Evolutionary conservation across 768 basidiomycete species (phyloP), one percentile per base, ranked within the genome.

Genomic region (Leucocoprinus leucothites): DNA sequence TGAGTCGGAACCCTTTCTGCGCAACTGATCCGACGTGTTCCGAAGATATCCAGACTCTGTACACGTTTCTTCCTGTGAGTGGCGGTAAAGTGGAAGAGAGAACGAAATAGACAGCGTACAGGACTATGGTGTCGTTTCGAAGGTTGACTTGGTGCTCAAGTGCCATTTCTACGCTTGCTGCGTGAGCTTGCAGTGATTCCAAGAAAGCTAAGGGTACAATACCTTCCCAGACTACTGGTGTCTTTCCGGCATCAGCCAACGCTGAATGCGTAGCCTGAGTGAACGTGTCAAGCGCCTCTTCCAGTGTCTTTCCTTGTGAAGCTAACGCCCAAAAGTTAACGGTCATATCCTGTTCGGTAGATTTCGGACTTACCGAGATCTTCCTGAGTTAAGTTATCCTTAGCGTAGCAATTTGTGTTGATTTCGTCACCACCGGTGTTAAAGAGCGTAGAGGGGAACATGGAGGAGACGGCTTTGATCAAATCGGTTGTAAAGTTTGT

Each of bases 381-480:
- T 0, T 71, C 67, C 58, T 84, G 82, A 0, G 88, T 88, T 58
- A 74, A 67, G 1, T 72, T 63, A 63, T 94, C 91, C 18, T 86
- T 64, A 1, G 66, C 65, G 61, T 90, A 92, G 65, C 89, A 90
- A 13, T 74, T 74, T 2, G 68, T 65, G 56, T 93, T 92, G 57
- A 93, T 65, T 61, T 93, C 91, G 59, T 94, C 92, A 0, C 93
- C 92, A 0, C 93, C 93, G 0, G 90, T 89, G 59, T 82, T 81
- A 61, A 94, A 85, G 58, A 89, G 74, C n/a, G 63, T 74, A 2
- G 82, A 82, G 0, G 82, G 80, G 2, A 89, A 65, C 22, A 75
- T 70, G 16, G 69, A 63, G 0, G 85, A 82, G 11, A 84, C 76
- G 0, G 80, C 70, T 0, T 67, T 69, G 62, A 93, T 67, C 13